Percentiles rank a stretch among this genome's conserved stretches.
These are phyloP conservation scores for Pezicula radicicola DNA, from an alignment of 2,329 filamentous ascomycete species.

Conservation along the genomic window DNA sequence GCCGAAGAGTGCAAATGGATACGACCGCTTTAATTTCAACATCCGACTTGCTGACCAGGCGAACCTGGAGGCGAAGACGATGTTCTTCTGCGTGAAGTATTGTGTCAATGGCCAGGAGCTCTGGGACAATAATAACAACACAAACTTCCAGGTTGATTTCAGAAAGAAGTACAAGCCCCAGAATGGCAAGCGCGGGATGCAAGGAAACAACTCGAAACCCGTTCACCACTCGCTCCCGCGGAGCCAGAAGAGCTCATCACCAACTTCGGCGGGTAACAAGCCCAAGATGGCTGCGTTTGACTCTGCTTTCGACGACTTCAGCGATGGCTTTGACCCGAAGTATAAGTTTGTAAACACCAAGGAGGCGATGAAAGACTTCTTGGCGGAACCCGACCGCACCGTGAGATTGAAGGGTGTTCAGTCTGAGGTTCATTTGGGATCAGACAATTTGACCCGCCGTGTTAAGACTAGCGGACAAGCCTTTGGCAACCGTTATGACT, in stretches of 20 bases:
- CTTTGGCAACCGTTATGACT: conserved; percentile 94
- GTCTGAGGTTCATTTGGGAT: conserved; percentile 54
- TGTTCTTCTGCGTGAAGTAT: conserved; percentile 91
- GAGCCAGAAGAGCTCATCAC: conserved; percentile 55
- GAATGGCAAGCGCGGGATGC: conserved; percentile 52
- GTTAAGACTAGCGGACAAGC: conserved; percentile 63
- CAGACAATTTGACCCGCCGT: conserved; percentile 31
- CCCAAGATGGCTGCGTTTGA: conserved; percentile 41
- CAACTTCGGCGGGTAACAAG: conserved; percentile 44
- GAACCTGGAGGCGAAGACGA: conserved; percentile 87
- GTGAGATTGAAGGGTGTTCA: conserved; percentile 70
- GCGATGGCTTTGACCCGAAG: conserved; percentile 45
- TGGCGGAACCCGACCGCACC: conserved; percentile 56
- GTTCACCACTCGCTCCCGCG: conserved; percentile 58
- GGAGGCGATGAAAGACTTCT: conserved; percentile 57
- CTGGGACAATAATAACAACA: conserved; percentile 89
- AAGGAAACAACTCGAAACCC: conserved; percentile 48
- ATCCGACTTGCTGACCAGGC: conserved; percentile 90
- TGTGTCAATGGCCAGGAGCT: conserved; percentile 78
- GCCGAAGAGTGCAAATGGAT: conserved; percentile 61
- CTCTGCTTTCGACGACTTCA: conserved; percentile 65
- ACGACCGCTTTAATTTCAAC: conserved; percentile 89
- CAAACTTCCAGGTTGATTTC: conserved; percentile 96
- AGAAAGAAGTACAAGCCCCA: conserved; percentile 69
- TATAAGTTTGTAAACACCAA: conserved; percentile 50